A percentile compares a stretch with the other conserved stretches of the same genome.
These are phyloP conservation scores for Herpetomonas samuelpessoai DNA, from an alignment of 208 protist species.

Conservation along the genomic window DNA sequence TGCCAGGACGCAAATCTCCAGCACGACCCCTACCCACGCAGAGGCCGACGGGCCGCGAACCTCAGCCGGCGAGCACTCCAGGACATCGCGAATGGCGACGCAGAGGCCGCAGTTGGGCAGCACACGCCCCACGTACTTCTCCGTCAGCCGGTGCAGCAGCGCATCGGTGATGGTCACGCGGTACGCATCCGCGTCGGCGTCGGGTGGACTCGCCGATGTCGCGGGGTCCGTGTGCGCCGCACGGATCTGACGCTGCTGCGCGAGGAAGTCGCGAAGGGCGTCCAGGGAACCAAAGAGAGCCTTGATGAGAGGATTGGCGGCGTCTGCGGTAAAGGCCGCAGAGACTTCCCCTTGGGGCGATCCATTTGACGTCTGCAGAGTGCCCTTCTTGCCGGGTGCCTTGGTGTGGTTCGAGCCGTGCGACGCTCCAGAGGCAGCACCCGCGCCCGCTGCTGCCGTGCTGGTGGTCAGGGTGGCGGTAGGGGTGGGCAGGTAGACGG, in stretches of 20 bases:
- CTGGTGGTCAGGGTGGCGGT: too few species aligned
- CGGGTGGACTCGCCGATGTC: background rate
- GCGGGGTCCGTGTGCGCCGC: background rate
- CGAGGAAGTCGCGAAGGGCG: background rate
- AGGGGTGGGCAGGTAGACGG: slow-evolving; percentile 64
- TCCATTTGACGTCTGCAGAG: too few species aligned
- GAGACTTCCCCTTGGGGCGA: background rate
- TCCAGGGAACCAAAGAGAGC: background rate
- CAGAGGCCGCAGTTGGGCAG: slow-evolving; percentile 58
- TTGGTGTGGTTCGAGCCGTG: too few species aligned
- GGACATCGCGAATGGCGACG: slow-evolving; percentile 59
- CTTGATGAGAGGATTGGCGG: too few species aligned
- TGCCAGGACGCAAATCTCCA: slow-evolving; percentile 65
- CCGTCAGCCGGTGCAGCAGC: slow-evolving; percentile 70
- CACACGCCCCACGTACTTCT: slow-evolving; percentile 81
- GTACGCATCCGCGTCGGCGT: slow-evolving; percentile 17
- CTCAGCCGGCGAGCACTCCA: slow-evolving; percentile 44
- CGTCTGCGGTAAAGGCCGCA: too few species aligned
- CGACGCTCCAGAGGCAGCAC: background rate
- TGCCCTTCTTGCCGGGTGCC: too few species aligned
- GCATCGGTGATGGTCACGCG: slow-evolving; percentile 38
- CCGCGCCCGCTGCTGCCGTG: background rate
- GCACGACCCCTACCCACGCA: slow-evolving; percentile 65
- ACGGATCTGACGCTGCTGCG: background rate
- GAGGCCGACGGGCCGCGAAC: slow-evolving; percentile 57